These are phyloP conservation scores for Ascochyta koolunga DNA, from an alignment of 2,329 filamentous ascomycete genomes.

Conservation along the genomic window DNA sequence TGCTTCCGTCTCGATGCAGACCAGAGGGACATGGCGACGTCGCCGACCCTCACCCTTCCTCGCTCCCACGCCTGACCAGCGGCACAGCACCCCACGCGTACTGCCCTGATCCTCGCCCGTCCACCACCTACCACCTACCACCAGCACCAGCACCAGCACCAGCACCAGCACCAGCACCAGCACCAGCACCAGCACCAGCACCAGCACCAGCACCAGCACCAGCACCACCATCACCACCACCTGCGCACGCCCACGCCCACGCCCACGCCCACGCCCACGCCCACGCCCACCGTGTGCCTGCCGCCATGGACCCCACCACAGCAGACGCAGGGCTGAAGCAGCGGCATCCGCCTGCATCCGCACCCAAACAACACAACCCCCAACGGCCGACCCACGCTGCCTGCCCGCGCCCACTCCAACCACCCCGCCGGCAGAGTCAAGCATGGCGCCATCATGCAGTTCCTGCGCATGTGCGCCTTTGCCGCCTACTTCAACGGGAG, in stretches of 20 bases:
- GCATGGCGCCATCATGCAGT: conserved; percentile 52
- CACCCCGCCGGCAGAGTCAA: conserved; percentile 49
- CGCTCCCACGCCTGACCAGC: not conserved
- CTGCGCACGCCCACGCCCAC: conserved; percentile 17
- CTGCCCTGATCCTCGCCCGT: conserved; percentile 4
- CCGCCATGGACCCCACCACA: conserved; percentile 27
- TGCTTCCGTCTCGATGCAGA: conserved; percentile 6
- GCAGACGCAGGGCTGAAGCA: conserved; percentile 38
- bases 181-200: too few relatives aligned
- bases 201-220: too few relatives aligned
- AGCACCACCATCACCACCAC: too few relatives aligned
- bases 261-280: conserved; percentile 15
- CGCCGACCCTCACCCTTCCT: too few relatives aligned
- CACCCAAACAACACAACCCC: conserved; percentile 23
- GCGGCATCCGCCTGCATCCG: conserved; percentile 39
- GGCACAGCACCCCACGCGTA: not conserved
- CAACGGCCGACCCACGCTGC: conserved; percentile 19
- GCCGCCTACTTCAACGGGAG: conserved; percentile 54
- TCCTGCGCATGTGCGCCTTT: conserved; percentile 53
- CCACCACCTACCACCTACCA: not conserved
- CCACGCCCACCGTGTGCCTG: conserved; percentile 3
- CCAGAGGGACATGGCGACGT: conserved; percentile 3
- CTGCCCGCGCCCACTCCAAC: conserved; percentile 15
- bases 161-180: too few relatives aligned
- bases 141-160: too few relatives aligned